Conservation (phyloP, 208 protist genomes). For the Tritrichomonas foetus region DNA sequence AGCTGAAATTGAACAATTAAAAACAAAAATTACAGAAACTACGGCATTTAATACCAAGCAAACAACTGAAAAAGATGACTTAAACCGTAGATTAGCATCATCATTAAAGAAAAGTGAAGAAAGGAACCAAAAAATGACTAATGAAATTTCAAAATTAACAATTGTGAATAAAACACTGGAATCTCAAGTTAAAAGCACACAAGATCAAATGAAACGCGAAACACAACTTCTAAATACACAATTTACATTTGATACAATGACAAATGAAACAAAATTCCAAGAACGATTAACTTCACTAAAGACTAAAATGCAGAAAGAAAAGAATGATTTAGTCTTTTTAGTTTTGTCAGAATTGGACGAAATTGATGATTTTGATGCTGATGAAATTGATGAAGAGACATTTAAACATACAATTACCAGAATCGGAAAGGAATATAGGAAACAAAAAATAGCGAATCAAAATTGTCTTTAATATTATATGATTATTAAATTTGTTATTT, state of each 20-base stretch:
- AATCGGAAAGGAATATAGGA: too few relatives aligned
- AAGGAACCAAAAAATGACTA: neutral
- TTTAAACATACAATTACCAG: neutral
- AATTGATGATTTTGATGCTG: neutral
- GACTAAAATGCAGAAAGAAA: neutral
- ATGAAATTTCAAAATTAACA: neutral
- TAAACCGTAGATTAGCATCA: neutral
- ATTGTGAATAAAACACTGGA: neutral
- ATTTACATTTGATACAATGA: neutral
- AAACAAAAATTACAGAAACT: neutral
- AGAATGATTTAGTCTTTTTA: neutral
- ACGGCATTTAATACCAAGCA: neutral
- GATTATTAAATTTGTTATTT: too few relatives aligned
- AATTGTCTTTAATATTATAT: too few relatives aligned
- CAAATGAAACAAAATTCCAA: neutral
- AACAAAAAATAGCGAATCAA: too few relatives aligned
- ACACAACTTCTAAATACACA: neutral
- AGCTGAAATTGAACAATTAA: neutral
- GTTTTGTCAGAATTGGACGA: neutral
- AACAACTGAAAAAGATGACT: neutral
- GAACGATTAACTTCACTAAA: neutral
- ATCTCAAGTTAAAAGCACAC: neutral
- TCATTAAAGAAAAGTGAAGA: neutral
- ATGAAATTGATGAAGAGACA: neutral
- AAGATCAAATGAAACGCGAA: constrained; percentile 34